Evolutionary conservation across 2,329 filamentous ascomycete species (phyloP).

Genomic region (Trematosphaeria pertusa): DNA sequence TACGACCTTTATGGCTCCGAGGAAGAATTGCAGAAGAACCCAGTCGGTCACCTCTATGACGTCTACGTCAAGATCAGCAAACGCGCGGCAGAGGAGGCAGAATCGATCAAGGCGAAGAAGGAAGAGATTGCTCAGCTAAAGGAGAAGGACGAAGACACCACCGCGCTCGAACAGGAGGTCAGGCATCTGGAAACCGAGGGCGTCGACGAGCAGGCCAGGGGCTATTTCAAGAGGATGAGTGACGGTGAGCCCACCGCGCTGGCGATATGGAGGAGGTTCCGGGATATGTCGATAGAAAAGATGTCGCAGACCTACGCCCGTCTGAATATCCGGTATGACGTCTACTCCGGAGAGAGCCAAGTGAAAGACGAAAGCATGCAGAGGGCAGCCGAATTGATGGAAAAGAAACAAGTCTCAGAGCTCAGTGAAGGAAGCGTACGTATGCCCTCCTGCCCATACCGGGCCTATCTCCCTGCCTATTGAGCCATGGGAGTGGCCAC

Average conservation of each 20-base stretch:
- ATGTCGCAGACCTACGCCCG: conserved; percentile 70
- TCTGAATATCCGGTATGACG: conserved; percentile 70
- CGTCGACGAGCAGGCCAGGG: conserved; percentile 74
- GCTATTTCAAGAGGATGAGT: conserved; percentile 73
- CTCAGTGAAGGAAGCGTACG: too few species aligned
- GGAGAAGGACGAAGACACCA: conserved; percentile 51
- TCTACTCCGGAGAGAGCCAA: conserved; percentile 74
- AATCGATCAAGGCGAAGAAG: conserved; percentile 66
- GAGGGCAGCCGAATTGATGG: conserved; percentile 64
- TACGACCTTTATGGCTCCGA: conserved; percentile 79
- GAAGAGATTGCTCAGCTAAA: conserved; percentile 46
- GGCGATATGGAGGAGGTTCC: conserved; percentile 68
- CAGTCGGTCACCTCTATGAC: conserved; percentile 82
- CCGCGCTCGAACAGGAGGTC: conserved; percentile 50
- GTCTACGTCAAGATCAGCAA: conserved; percentile 80
- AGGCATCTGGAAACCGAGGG: conserved; percentile 47
- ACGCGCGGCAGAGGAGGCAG: conserved; percentile 69
- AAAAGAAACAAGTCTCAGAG: conserved; percentile 67
- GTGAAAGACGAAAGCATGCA: conserved; percentile 69
- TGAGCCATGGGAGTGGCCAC: too few species aligned
- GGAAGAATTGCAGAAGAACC: conserved; percentile 72
- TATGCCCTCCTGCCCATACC: too few species aligned
- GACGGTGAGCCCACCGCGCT: conserved; percentile 66
- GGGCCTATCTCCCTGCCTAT: too few species aligned
- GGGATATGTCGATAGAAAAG: conserved; percentile 68